phyloP scores from a whole-genome alignment of 148 eudicot species.

The Silene latifolia region DNA sequence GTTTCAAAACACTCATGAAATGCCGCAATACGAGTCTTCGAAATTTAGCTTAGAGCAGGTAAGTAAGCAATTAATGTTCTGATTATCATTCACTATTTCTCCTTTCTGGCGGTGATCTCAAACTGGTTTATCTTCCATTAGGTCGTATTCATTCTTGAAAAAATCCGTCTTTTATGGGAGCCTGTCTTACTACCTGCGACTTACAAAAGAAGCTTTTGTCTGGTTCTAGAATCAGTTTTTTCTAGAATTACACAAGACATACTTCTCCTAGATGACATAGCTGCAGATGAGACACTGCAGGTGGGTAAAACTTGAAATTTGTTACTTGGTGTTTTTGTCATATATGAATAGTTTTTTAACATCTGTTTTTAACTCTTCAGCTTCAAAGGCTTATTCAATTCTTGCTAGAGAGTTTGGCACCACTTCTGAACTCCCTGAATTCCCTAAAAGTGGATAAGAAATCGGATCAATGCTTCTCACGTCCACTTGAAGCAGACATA shows the following conservation, averaged over 20 bases:
- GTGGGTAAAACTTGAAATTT: constrained; percentile 30
- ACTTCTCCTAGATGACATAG: constrained; percentile 88
- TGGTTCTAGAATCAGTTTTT: constrained; percentile 66
- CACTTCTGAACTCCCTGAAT: constrained; percentile 55
- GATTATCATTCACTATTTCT: not conserved
- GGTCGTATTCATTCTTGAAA: constrained; percentile 87
- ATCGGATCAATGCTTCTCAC: constrained; percentile 37
- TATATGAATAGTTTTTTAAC: too few relatives aligned
- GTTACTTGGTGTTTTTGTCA: not conserved
- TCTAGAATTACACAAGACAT: constrained; percentile 72
- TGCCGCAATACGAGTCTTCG: constrained; percentile 68
- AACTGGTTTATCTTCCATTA: constrained; percentile 24
- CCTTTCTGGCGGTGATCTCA: constrained; percentile 4
- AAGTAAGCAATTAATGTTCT: constrained; percentile 1
- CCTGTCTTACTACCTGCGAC: constrained; percentile 71
- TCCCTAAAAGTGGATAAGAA: constrained; percentile 33
- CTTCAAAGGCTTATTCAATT: constrained; percentile 73
- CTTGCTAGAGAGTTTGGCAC: constrained; percentile 72
- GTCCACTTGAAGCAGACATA: constrained; percentile 47
- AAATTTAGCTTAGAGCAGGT: constrained; percentile 93
- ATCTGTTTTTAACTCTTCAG: constrained; percentile 34
- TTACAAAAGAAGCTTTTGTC: constrained; percentile 71
- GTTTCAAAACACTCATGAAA: constrained; percentile 91
- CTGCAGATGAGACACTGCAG: constrained; percentile 91
- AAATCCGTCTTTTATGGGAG: constrained; percentile 90